Conservation (phyloP, 2,329 filamentous ascomycete genomes). For the Podosphaera xanthii region DNA sequence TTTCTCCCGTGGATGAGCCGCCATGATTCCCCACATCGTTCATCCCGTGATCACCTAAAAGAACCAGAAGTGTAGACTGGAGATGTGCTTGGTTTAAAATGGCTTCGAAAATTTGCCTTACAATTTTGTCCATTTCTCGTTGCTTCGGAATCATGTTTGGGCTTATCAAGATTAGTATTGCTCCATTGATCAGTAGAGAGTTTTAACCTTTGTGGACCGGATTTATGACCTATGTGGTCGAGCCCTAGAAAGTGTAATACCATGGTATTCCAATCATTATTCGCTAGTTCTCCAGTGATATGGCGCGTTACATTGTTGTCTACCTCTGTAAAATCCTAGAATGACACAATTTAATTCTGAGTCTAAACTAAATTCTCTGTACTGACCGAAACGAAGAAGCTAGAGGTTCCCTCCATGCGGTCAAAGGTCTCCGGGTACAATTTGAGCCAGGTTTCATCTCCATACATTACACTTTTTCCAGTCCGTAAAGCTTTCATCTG, state of each 20-base stretch:
- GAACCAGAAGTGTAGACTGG: conserved; percentile 54
- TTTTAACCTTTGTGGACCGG: conserved; percentile 55
- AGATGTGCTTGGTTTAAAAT: conserved; percentile 52
- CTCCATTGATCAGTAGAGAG: not conserved
- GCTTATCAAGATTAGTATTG: conserved; percentile 22
- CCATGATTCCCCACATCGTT: conserved; percentile 96
- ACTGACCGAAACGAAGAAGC: conserved; percentile 90
- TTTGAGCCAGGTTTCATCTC: conserved; percentile 96
- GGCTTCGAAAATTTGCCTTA: conserved; percentile 51
- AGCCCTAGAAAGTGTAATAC: conserved; percentile 88
- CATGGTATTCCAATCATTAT: conserved; percentile 75
- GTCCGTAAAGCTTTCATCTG: conserved; percentile 56
- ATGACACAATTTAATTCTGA: conserved; percentile 11
- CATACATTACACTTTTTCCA: conserved; percentile 78
- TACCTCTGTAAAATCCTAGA: conserved; percentile 86
- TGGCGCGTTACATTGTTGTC: conserved; percentile 94
- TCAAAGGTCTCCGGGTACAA: conserved; percentile 78
- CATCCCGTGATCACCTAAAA: conserved; percentile 97
- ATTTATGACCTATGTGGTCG: conserved; percentile 94
- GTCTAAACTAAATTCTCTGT: conserved; percentile 7
- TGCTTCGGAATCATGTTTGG: conserved; percentile 87
- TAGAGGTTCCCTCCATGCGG: conserved; percentile 76
- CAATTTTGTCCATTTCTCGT: conserved; percentile 72
- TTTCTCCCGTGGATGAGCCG: conserved; percentile 81
- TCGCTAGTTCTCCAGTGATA: conserved; percentile 50